Percentiles rank a stretch among this genome's conserved stretches.
Evolutionary conservation across 257 asterid species (phyloP).

Genomic region (Parsonsia alboflavescens): DNA sequence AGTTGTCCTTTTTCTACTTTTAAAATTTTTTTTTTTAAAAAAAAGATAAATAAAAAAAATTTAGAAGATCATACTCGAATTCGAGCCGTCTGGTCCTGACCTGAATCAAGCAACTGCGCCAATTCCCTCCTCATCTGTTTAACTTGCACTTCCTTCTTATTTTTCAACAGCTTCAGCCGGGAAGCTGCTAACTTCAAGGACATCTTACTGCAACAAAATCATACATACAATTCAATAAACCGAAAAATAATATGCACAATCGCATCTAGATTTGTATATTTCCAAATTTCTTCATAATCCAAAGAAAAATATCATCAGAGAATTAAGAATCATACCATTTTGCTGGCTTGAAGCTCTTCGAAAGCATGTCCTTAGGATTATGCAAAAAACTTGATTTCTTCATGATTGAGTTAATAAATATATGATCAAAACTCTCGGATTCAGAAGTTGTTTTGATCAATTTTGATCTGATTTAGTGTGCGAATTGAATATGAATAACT

Average conservation of each 20-base stretch:
- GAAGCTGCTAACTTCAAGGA: constrained; percentile 66
- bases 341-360: constrained; percentile 76
- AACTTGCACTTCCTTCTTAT: constrained; percentile 73
- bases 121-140: constrained; percentile 79
- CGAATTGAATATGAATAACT: background rate
- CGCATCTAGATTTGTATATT: background rate
- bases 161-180: constrained; percentile 72
- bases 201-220: constrained; percentile 60
- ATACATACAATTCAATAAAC: constrained; percentile 15
- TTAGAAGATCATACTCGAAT: constrained; percentile 57
- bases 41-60: background rate
- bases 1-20: no score
- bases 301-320: background rate
- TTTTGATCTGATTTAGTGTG: background rate
- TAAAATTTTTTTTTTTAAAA: no score
- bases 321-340: constrained; percentile 54
- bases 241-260: background rate
- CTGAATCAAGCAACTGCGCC: constrained; percentile 72
- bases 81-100: constrained; percentile 73
- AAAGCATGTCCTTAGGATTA: constrained; percentile 62
- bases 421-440: background rate
- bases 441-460: background rate
- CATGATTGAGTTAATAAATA: constrained; percentile 28
- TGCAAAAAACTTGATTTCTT: constrained; percentile 71
- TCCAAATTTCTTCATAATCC: no score